phyloP scores from a whole-genome alignment of 306 rosid species.

The Cyclanthera cordifolia region DNA sequence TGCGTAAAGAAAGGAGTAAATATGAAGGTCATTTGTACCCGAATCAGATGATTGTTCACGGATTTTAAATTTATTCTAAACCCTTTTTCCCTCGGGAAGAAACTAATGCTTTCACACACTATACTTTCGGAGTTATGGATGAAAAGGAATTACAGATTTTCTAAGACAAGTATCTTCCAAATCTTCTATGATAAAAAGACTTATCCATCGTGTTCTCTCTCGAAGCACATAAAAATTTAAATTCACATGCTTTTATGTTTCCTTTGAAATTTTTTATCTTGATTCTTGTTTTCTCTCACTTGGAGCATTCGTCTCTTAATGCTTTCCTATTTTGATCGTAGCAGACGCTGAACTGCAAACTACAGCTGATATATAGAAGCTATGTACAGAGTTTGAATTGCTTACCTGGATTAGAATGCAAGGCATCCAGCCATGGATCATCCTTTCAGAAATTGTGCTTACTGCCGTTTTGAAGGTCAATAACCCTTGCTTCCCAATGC shows the following conservation, averaged over 20 bases:
- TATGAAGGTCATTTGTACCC: background rate
- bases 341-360: background rate
- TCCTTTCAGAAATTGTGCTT: constrained; percentile 57
- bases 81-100: background rate
- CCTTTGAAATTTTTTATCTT: too few species aligned
- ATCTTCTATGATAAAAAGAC: background rate
- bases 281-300: too few species aligned
- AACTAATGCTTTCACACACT: too few species aligned
- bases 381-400: constrained; percentile 3
- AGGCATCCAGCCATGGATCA: constrained; percentile 24
- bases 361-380: background rate
- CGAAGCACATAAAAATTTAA: too few species aligned
- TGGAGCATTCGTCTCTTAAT: background rate
- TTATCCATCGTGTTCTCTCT: background rate
- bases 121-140: too few species aligned
- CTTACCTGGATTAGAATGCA: background rate
- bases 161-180: too few species aligned
- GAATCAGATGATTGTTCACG: background rate
- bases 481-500: constrained; percentile 95
- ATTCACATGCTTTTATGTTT: background rate
- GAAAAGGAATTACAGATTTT: too few species aligned
- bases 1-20: background rate
- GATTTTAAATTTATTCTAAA: background rate
- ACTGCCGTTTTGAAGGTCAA: too few species aligned
- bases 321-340: background rate